A percentile compares a stretch with the other conserved stretches of the same genome.
Evolutionary conservation across 345 rosid species (phyloP).

Genomic region (Cardiospermum halicacabum): DNA sequence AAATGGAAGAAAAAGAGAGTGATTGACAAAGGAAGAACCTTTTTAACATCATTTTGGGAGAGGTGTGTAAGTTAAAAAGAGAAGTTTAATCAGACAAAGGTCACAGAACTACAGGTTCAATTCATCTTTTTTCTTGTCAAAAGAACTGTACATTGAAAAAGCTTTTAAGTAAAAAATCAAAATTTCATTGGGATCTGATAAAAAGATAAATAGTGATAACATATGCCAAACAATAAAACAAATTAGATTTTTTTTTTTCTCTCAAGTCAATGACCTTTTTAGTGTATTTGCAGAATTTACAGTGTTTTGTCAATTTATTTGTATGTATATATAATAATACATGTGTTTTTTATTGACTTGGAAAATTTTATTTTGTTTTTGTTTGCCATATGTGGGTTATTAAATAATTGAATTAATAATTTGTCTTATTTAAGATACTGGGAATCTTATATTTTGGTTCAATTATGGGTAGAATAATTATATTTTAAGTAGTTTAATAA

Average conservation of each 20-base stretch:
- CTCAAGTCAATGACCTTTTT: constrained; percentile 1
- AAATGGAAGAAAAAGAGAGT: constrained; percentile 31
- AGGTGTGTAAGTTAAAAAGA: background rate
- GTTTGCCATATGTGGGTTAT: too few species aligned
- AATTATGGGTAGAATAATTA: background rate
- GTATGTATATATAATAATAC: too few species aligned
- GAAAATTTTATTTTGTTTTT: too few species aligned
- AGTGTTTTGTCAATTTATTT: too few species aligned
- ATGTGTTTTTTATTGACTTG: too few species aligned
- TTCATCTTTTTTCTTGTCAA: background rate
- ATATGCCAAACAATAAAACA: background rate
- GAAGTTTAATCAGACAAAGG: background rate
- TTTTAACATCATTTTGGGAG: background rate
- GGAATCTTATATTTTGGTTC: background rate
- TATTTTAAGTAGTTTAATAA: background rate
- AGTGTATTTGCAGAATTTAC: too few species aligned
- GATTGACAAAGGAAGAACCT: constrained; percentile 8
- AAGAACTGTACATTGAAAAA: background rate
- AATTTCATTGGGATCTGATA: constrained; percentile 20
- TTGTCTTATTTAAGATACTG: background rate
- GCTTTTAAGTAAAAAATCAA: background rate
- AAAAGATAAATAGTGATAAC: background rate
- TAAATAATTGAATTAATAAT: background rate
- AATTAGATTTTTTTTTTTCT: background rate
- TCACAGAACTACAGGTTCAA: constrained; percentile 12